A percentile compares a stretch with the other conserved stretches of the same genome.
Evolutionary conservation across 2,329 filamentous ascomycete species (phyloP).

Genomic region (Endoconidiophora laricicola): DNA sequence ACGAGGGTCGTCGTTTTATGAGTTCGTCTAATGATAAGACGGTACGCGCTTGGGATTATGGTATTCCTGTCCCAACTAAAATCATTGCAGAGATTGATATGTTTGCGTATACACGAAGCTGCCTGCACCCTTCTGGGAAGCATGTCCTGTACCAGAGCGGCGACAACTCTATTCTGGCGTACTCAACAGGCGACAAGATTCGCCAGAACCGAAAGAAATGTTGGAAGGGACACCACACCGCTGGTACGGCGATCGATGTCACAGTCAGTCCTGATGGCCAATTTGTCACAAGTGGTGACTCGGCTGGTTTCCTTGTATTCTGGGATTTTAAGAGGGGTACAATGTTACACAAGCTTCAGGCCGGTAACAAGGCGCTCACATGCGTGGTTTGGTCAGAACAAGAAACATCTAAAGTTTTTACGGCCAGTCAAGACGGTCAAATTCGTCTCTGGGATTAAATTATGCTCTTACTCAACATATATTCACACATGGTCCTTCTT

Average conservation of each 20-base stretch:
- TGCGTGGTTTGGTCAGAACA: slow-evolving; percentile 93
- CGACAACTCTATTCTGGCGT: slow-evolving; percentile 95
- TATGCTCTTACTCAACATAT: neutral
- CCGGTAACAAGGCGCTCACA: slow-evolving; percentile 67
- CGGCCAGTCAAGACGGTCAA: slow-evolving; percentile 73
- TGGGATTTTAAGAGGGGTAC: slow-evolving; percentile 99
- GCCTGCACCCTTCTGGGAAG: slow-evolving; percentile 75
- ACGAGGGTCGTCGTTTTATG: slow-evolving; percentile 88
- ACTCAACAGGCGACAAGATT: slow-evolving; percentile 88
- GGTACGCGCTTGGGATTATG: slow-evolving; percentile 93
- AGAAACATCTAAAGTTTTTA: slow-evolving; percentile 85
- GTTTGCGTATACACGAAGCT: slow-evolving; percentile 82
- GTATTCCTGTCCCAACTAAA: slow-evolving; percentile 95
- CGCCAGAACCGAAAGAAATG: slow-evolving; percentile 94
- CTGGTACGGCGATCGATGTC: slow-evolving; percentile 82
- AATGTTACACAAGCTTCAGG: slow-evolving; percentile 93
- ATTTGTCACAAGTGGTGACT: slow-evolving; percentile 76
- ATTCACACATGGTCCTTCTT: neutral
- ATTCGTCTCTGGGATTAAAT: slow-evolving; percentile 86
- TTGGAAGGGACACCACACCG: slow-evolving; percentile 90
- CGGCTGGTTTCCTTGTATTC: slow-evolving; percentile 78
- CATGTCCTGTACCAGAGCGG: slow-evolving; percentile 86
- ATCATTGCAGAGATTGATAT: slow-evolving; percentile 96
- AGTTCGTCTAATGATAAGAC: slow-evolving; percentile 96
- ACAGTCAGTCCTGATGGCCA: slow-evolving; percentile 81